Percentiles rank a stretch among this genome's conserved stretches.
phyloP scores from a whole-genome alignment of 202 grass and related monocot genomes.

The Carex arenaria region DNA sequence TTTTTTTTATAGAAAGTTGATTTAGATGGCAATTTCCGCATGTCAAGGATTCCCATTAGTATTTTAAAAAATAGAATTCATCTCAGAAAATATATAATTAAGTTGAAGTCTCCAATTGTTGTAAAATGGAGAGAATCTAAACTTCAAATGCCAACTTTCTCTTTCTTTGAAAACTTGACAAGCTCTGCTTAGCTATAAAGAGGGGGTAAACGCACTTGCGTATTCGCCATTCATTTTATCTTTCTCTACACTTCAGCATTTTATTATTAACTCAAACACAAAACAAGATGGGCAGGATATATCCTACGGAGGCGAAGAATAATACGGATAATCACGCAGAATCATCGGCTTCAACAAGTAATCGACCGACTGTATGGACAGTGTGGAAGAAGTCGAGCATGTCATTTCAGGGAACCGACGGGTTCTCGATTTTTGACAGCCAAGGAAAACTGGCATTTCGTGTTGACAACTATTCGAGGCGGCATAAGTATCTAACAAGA shows the following conservation, averaged over 20 bases:
- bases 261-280: not conserved
- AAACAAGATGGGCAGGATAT: conserved; percentile 58
- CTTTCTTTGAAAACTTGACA: not conserved
- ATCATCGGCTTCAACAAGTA: not conserved
- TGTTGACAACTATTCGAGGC: conserved; percentile 84
- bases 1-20: not conserved
- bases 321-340: not conserved
- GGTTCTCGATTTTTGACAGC: conserved; percentile 77
- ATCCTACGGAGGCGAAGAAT: conserved; percentile 38
- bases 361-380: conserved; percentile 45
- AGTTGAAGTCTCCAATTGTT: conserved; percentile 8
- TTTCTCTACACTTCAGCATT: not conserved
- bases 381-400: conserved; percentile 98
- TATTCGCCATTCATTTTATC: conserved; percentile 9
- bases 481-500: conserved; percentile 45
- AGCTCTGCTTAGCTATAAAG: conserved; percentile 13
- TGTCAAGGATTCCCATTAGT: not conserved
- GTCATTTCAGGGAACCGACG: conserved; percentile 82
- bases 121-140: conserved; percentile 20
- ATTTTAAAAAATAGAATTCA: not conserved
- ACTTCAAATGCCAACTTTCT: not conserved
- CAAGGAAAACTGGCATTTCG: conserved; percentile 56
- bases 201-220: not conserved
- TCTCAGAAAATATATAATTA: not conserved
- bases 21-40: not conserved